Conservation (phyloP, 495 filamentous ascomycete species). For the Tuber magnatum region DNA sequence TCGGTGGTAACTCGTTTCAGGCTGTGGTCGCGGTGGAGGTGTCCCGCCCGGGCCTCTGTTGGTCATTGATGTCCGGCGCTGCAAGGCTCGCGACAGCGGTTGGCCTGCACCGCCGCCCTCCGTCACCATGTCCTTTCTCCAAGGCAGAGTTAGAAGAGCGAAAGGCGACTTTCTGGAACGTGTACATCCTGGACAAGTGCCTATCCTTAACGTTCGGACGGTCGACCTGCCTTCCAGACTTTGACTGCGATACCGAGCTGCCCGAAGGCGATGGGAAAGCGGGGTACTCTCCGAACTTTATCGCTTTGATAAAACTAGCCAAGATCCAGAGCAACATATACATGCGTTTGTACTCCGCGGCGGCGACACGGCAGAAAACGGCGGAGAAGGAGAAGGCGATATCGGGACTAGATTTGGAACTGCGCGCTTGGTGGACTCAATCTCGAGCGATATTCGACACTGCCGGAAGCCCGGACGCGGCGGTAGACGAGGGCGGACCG, state of each 20-base stretch:
- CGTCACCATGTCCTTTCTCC: slow-evolving; percentile 18
- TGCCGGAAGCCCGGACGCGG: not conserved
- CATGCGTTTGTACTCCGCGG: slow-evolving; percentile 35
- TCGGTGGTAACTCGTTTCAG: not conserved
- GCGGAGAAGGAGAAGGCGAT: slow-evolving; percentile 31
- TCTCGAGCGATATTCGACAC: slow-evolving; percentile 23
- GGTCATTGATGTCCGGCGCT: slow-evolving; percentile 38
- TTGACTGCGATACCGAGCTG: slow-evolving; percentile 37
- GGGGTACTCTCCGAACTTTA: slow-evolving; percentile 29
- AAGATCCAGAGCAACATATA: slow-evolving; percentile 39
- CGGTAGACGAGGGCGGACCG: not conserved
- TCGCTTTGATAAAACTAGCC: slow-evolving; percentile 28
- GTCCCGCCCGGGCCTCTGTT: slow-evolving; percentile 39
- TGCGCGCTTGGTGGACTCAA: slow-evolving; percentile 36
- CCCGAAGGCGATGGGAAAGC: slow-evolving; percentile 29
- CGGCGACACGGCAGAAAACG: slow-evolving; percentile 20
- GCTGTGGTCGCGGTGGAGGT: slow-evolving; percentile 38
- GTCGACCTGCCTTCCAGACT: slow-evolving; percentile 38
- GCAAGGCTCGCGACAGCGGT: slow-evolving; percentile 38
- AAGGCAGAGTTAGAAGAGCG: slow-evolving; percentile 37
- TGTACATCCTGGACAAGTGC: slow-evolving; percentile 40
- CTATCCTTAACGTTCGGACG: slow-evolving; percentile 38
- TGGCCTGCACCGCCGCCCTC: slow-evolving; percentile 39
- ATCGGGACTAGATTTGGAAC: slow-evolving; percentile 23
- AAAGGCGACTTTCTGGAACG: slow-evolving; percentile 42